Conservation (phyloP, 1,139 yeast genomes). For the Candida labiduridarum region DNA sequence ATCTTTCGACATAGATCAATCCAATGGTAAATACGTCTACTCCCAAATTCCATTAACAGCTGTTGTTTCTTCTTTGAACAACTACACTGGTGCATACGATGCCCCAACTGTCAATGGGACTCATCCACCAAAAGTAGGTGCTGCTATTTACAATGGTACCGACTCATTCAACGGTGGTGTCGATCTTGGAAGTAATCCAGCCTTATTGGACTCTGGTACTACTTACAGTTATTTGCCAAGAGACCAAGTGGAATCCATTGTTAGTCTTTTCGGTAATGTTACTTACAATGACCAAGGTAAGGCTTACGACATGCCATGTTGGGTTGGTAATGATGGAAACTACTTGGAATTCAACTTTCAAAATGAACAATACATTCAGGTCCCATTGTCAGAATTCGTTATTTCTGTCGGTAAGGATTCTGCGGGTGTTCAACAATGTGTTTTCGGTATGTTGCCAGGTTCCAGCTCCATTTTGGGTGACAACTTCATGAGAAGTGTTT, state of each 20-base stretch:
- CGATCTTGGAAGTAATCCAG: constrained; percentile 17
- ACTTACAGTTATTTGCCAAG: constrained; percentile 34
- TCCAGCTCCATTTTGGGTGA: constrained; percentile 31
- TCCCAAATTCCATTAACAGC: constrained; percentile 18
- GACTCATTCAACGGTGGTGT: constrained; percentile 16
- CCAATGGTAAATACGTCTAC: constrained; percentile 17
- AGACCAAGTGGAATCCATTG: constrained; percentile 20
- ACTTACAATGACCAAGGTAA: constrained; percentile 20
- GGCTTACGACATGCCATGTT: constrained; percentile 32
- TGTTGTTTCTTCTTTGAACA: constrained; percentile 17
- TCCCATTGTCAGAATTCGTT: constrained; percentile 25
- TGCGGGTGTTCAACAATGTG: constrained; percentile 11
- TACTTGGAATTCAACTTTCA: constrained; percentile 30
- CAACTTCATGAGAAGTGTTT: constrained; percentile 40
- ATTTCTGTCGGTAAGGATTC: constrained; percentile 19
- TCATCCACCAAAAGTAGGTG: constrained; percentile 13
- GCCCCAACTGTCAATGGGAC: constrained; percentile 15
- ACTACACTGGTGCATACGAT: constrained; percentile 7
- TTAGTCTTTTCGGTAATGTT: constrained; percentile 18
- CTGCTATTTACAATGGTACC: constrained; percentile 14
- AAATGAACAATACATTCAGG: constrained; percentile 23
- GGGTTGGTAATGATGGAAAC: constrained; percentile 26
- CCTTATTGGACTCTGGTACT: constrained; percentile 44
- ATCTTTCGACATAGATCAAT: constrained; percentile 21
- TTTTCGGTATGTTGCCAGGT: constrained; percentile 19